These are phyloP conservation scores for Dactylellina leptospora DNA, from an alignment of 2,329 filamentous ascomycete species.

Conservation along the genomic window DNA sequence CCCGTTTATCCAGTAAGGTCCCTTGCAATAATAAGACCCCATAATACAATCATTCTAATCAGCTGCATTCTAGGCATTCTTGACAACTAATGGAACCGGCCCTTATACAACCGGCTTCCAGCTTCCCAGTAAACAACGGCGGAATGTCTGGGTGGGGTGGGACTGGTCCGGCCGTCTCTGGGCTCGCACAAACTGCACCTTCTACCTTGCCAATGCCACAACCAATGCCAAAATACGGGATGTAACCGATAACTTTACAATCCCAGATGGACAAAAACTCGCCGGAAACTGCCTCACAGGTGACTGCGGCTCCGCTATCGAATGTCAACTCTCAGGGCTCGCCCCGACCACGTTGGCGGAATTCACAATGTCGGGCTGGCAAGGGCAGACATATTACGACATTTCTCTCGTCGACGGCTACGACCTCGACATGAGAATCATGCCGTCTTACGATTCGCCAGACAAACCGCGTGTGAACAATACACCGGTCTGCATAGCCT, in stretches of 20 bases:
- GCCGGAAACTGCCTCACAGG: conserved; percentile 70
- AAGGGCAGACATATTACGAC: conserved; percentile 79
- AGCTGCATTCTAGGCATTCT: conserved; percentile 61
- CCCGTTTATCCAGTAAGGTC: conserved; percentile 75
- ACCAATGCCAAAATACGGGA: conserved; percentile 35
- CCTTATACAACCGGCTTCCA: conserved; percentile 75
- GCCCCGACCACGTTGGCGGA: conserved; percentile 81
- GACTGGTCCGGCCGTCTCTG: conserved; percentile 85
- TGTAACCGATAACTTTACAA: conserved; percentile 47
- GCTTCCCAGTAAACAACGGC: conserved; percentile 68
- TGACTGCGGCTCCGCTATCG: conserved; percentile 75
- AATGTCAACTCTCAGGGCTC: conserved; percentile 74
- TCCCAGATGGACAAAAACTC: conserved; percentile 49
- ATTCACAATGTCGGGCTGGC: conserved; percentile 76
- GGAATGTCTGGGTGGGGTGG: conserved; percentile 71
- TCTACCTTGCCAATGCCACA: conserved; percentile 69
- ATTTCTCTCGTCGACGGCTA: conserved; percentile 86
- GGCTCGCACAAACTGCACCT: conserved; percentile 84
- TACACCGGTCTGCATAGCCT: conserved; percentile 55
- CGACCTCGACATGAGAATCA: conserved; percentile 75
- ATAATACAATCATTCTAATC: neutral
- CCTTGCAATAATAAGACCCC: neutral
- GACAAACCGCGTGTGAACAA: conserved; percentile 52
- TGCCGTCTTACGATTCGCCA: conserved; percentile 43
- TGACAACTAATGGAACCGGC: conserved; percentile 75